phyloP scores from a whole-genome alignment of 108 stramenopile genomes.

The Cylindrotheca fusiformis region DNA sequence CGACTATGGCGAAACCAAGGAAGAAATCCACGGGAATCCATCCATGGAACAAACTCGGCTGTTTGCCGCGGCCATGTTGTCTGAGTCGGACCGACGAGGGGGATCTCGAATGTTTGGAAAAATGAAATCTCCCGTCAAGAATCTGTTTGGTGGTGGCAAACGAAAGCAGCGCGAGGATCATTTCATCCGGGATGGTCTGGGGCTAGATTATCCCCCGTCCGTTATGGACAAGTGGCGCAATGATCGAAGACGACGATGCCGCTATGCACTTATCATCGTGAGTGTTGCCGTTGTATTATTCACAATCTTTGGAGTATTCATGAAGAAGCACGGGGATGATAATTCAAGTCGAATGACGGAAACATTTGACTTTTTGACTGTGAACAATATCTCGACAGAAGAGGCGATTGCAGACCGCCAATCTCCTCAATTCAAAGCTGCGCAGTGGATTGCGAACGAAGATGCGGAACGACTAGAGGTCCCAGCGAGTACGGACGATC shows the following conservation, averaged over 20 bases:
- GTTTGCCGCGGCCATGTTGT: conserved; percentile 34
- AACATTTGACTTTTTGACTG: conserved; percentile 10
- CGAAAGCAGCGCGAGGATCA: neutral
- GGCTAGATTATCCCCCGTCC: neutral
- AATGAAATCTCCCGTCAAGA: neutral
- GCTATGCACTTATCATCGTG: neutral
- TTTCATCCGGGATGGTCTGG: neutral
- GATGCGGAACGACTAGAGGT: conserved; percentile 26
- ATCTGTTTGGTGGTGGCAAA: neutral
- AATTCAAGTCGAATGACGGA: neutral
- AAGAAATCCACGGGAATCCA: conserved; percentile 1
- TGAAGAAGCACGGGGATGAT: conserved; percentile 1
- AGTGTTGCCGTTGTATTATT: neutral
- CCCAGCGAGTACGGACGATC: conserved; percentile 5
- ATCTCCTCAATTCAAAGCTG: conserved; percentile 42
- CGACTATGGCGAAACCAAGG: conserved; percentile 15
- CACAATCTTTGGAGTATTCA: conserved; percentile 3
- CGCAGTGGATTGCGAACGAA: conserved; percentile 40
- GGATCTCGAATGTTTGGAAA: neutral
- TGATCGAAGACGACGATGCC: conserved; percentile 1
- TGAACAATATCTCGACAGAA: conserved; percentile 9
- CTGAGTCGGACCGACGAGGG: conserved; percentile 20
- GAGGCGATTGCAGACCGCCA: conserved; percentile 12
- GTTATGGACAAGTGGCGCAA: neutral
- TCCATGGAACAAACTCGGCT: conserved; percentile 26